Evolutionary conservation across 1,139 yeast species (phyloP).

Genomic region (Neolecta irregularis): DNA sequence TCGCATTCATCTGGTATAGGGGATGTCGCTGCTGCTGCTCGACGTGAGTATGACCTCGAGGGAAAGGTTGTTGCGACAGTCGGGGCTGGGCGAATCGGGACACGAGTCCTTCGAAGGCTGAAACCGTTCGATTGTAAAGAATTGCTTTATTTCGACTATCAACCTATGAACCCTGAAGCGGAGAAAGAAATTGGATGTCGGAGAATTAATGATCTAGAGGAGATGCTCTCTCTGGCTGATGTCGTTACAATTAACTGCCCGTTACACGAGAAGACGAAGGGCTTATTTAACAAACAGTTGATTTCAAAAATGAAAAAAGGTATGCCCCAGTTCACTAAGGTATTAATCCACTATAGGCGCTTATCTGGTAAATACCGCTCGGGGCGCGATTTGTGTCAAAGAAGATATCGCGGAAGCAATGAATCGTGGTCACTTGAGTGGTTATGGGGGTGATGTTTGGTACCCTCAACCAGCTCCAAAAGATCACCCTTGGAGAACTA

Average conservation of each 20-base stretch:
- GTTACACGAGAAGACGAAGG: conserved; percentile 52
- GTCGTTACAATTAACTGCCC: conserved; percentile 69
- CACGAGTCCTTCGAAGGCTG: conserved; percentile 56
- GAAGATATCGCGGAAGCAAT: conserved; percentile 67
- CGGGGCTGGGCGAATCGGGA: conserved; percentile 75
- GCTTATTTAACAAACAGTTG: conserved; percentile 51
- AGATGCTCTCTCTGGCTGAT: conserved; percentile 52
- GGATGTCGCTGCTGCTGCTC: conserved; percentile 70
- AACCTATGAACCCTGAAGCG: conserved; percentile 44
- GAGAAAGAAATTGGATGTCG: conserved; percentile 43
- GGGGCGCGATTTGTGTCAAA: conserved; percentile 65
- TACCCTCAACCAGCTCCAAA: conserved; percentile 65
- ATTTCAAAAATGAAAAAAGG: conserved; percentile 63
- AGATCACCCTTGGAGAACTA: conserved; percentile 62
- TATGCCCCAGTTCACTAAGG: too few species aligned
- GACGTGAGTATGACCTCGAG: conserved; percentile 59
- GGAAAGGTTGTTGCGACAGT: conserved; percentile 64
- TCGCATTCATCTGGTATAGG: too few species aligned
- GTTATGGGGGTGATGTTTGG: conserved; percentile 83
- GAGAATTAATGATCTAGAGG: conserved; percentile 50
- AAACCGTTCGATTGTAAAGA: conserved; percentile 63
- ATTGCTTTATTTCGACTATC: conserved; percentile 62
- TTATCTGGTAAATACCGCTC: conserved; percentile 66
- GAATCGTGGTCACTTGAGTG: conserved; percentile 49
- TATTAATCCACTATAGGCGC: too few species aligned